Evolutionary conservation across 2,329 filamentous ascomycete genomes (phyloP), one percentile per base, ranked within the genome.

Genomic region (Claviceps fusiformis): DNA sequence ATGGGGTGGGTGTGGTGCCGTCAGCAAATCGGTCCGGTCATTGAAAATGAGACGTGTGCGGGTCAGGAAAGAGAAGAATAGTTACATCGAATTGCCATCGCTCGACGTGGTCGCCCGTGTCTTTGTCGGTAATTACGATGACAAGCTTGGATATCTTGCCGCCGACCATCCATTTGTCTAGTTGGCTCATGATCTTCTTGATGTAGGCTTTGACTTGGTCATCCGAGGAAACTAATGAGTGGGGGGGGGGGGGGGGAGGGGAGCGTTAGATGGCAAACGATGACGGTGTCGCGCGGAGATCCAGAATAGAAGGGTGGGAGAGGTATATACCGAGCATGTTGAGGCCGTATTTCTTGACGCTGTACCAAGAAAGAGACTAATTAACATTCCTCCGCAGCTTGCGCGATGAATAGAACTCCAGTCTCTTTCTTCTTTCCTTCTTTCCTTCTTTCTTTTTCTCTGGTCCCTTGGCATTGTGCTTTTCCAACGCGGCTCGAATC

Each of bases 151-250:
- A 95, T 68, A 98, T 96, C 73, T 98, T 97, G 68, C 91, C 89
- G 63, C 87, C 88, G 54, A 90, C 79, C 90, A 97, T 97, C 93
- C 93, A 98, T 68, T 89, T 89, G 74, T 95, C 92, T 56, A 98
- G 82, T 72, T 98, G 93, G 33, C 85, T 85, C 91, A 96, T 98
- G 74, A 98, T 97, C 73, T 95, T 95, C 72, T 95, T 96, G 77
- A 98, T 95, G 73, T 98, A 98, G 37, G 91, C 89, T 72, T 95
- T 95, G 68, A 98, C 93, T 73, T 98, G 92, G 75, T 97, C 93
- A 69, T 98, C 93, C 60, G 90, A 83, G 37, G 92, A 95, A 53
- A 97, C 91, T 84, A 67, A 10, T 27, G 13, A 33, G 5, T 15
- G 37, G 39, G 3, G 8, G 17, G 17, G 17, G 27, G 5, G n/a